Base-by-base conservation (phyloP, 2,329 filamentous ascomycete genomes). In the Scedosporium dehoogii region DNA sequence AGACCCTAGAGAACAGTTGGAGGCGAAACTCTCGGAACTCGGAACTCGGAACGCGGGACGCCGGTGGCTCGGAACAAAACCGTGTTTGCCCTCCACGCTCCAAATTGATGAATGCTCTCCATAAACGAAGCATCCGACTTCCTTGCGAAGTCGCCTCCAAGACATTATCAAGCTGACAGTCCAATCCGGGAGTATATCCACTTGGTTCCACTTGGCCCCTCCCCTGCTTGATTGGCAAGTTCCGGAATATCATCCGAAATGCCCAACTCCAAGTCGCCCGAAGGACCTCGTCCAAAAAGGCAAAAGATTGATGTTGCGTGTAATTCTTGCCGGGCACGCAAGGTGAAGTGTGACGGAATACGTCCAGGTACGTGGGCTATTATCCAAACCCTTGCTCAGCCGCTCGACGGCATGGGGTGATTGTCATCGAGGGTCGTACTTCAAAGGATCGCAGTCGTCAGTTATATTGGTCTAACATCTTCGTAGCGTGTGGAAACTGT, bases 301-400 rank as follows among this genome's bases (percentile, higher is more conserved):
- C 71, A 76, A 61, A 78, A 78, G 64, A 76, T 78, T 25, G 70
- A 76, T 38, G 69, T 78, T 9, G 77, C 77, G 2, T 79, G 76
- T 63, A 72, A 78, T 58, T 72, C 71, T 4, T 79, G 77, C 63
- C 72, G 77, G 10, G 65, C 66, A 4, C 73, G 73, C 61, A 79
- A 79, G 66, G 70, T 77, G 55, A 74, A 75, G 58, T 78, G 76
- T 48, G 76, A 78, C 62, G 76, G 76, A 44, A 67, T 68, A 14
- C 72, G 75, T 41, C 73, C 74, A 63, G 69, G 74, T 75, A 65
- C 64, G 70, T 65, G 14, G 4, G 58, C 4, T 21, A 23, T 23
- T 46, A 33, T 29, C 21, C 6, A 2, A 27, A 16, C 2, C 3
- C 6, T 25, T 23, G 12, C 38, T 23, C 38, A 4, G 9, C 6